Evolutionary conservation across 1,139 yeast genomes (phyloP).

Genomic region (Pichia sp.): DNA sequence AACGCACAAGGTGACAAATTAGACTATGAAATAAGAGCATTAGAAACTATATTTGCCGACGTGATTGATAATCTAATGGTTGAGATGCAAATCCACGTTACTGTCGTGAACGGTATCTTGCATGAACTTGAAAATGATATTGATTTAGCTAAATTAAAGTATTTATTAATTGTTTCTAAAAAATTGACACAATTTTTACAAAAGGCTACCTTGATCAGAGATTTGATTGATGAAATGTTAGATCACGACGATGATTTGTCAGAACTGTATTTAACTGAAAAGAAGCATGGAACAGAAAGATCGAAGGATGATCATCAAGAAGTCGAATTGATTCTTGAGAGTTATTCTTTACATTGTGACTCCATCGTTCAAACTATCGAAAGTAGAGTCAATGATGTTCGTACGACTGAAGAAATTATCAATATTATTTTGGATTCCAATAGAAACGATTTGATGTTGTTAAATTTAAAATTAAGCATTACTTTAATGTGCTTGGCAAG

Average conservation of each 20-base stretch:
- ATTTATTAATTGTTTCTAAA: constrained; percentile 78
- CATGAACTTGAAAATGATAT: constrained; percentile 84
- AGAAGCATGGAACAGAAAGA: constrained; percentile 30
- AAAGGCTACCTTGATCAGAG: constrained; percentile 78
- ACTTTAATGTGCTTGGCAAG: constrained; percentile 58
- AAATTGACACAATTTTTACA: constrained; percentile 78
- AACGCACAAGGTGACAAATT: constrained; percentile 30
- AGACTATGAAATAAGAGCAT: constrained; percentile 81
- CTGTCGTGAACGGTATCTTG: constrained; percentile 73
- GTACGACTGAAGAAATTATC: constrained; percentile 78
- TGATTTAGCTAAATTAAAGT: constrained; percentile 78
- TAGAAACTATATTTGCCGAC: constrained; percentile 84
- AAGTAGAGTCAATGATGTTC: constrained; percentile 64
- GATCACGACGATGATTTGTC: constrained; percentile 81
- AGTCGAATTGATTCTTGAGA: constrained; percentile 70
- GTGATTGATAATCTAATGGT: constrained; percentile 83
- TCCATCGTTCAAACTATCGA: constrained; percentile 81
- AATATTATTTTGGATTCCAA: constrained; percentile 77
- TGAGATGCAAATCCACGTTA: constrained; percentile 74
- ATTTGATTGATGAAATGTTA: constrained; percentile 80
- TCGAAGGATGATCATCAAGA: constrained; percentile 54
- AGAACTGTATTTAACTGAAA: constrained; percentile 63
- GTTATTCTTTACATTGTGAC: constrained; percentile 75
- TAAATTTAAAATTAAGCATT: constrained; percentile 66
- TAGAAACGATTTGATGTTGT: constrained; percentile 73